Base-by-base conservation (phyloP, 352 stramenopile genomes). In the Phytophthora hybrid region DNA sequence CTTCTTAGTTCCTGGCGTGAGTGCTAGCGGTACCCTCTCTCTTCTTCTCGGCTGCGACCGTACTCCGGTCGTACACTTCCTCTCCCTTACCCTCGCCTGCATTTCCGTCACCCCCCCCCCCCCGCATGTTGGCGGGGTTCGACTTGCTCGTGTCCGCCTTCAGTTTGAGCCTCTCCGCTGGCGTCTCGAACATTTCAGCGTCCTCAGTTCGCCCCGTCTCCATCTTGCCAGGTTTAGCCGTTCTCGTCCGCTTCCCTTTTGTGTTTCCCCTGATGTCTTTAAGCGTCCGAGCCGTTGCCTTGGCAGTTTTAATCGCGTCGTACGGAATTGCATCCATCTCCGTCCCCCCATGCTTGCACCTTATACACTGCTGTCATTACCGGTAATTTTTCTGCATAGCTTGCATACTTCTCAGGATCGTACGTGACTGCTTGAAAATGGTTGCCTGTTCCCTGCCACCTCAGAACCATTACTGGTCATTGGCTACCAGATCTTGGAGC, bases 381-480 rank as follows among this genome's bases (percentile, higher is more conserved):
- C 8, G 34, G 9, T 14, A 44, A 14, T 4, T 44, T 10, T 13
- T 44, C 34, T 44, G 34, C 5, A 44, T 44, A 44, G 34, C 13
- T 4, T 14, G 8, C 34, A 44, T 44, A 14, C 13, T 44, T 14
- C 9, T 49, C 54, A 16, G 54, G 5, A 8, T 60, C 31, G n/a
- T 60, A 60, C 5, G 31, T 47, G 5, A 60, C 19, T 29, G 31
- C 54, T 6, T 60, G 31, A n/a, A 60, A 60, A 23, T 60, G 54
- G 18, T 60, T 60, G 14, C 54, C 54, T 18, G 18, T 49, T 8
- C 3, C 18, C 2, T 10, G 0, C 32, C 54, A 49, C 1, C 9
- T 29, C 5, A 60, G 19, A 0, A 63, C 6, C 34, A 53, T 21
- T 19, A 63, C 56, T 14, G 21, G 11, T 11, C 59, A 3, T 14